Percentiles rank a stretch among this genome's conserved stretches.
Conservation (phyloP, 805 yeast species). For the Cyberlindnera misumaiensis region DNA sequence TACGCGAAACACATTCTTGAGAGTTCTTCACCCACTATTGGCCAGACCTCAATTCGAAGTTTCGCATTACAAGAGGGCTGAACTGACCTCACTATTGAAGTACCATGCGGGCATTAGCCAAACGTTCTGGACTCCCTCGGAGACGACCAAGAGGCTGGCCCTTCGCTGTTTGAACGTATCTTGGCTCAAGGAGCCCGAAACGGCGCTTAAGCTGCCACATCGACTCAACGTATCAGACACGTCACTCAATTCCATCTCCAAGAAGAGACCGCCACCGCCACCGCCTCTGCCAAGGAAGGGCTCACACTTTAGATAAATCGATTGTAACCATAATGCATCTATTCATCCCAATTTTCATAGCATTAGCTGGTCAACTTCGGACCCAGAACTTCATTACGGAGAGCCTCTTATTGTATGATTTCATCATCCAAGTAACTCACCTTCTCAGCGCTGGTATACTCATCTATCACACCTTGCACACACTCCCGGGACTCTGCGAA, state of each 20-base stretch:
- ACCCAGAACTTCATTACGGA: no score
- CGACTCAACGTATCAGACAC: slow-evolving; percentile 25
- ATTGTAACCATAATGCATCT: background rate
- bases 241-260: slow-evolving; percentile 28
- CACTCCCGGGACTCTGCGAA: slow-evolving; percentile 73
- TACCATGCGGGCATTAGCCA: slow-evolving; percentile 33
- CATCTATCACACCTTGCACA: slow-evolving; percentile 69
- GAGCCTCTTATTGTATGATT: no score
- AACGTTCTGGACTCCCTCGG: slow-evolving; percentile 29
- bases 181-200: slow-evolving; percentile 22
- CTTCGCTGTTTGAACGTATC: slow-evolving; percentile 20
- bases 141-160: slow-evolving; percentile 37
- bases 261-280: slow-evolving; percentile 28
- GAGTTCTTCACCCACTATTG: slow-evolving; percentile 69
- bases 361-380: no score
- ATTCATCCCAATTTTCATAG: background rate
- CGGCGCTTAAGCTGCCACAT: slow-evolving; percentile 2
- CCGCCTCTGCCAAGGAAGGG: slow-evolving; percentile 15
- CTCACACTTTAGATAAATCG: no score
- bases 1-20: slow-evolving; percentile 60
- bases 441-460: slow-evolving; percentile 66
- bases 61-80: slow-evolving; percentile 52
- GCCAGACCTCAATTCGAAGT: slow-evolving; percentile 53
- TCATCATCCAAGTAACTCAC: slow-evolving; percentile 38
- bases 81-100: slow-evolving; percentile 42